phyloP scores from a whole-genome alignment of 148 eudicot genomes.

The Diospyros lotus region DNA sequence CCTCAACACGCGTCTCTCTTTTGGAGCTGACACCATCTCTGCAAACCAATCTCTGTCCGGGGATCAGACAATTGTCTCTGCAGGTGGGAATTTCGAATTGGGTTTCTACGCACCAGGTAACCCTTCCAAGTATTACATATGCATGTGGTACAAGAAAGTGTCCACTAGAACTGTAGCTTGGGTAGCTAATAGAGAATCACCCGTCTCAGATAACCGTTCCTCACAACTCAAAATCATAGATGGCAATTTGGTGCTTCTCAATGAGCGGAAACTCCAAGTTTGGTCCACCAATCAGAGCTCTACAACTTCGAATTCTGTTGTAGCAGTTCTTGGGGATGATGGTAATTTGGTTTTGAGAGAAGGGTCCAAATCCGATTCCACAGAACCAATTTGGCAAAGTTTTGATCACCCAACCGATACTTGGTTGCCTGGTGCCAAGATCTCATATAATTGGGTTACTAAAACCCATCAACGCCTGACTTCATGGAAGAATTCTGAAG shows the following conservation, averaged over 20 bases:
- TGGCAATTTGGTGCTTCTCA: constrained; percentile 42
- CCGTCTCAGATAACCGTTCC: constrained; percentile 26
- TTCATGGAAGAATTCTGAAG: constrained; percentile 49
- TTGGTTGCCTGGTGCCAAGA: constrained; percentile 51
- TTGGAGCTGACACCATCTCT: constrained; percentile 39
- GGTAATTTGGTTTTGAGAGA: constrained; percentile 46
- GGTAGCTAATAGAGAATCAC: constrained; percentile 53
- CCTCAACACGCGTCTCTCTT: constrained; percentile 8
- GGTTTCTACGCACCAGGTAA: constrained; percentile 48
- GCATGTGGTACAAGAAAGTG: constrained; percentile 43
- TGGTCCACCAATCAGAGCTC: constrained; percentile 39
- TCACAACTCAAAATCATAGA: constrained; percentile 33
- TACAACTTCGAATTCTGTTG: constrained; percentile 16
- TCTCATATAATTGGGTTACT: constrained; percentile 27
- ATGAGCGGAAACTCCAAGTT: constrained; percentile 25
- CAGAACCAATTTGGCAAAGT: constrained; percentile 42
- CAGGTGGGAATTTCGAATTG: constrained; percentile 28
- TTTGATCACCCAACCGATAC: constrained; percentile 39
- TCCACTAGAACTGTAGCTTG: constrained; percentile 33
- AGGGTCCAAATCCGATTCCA: constrained; percentile 16
- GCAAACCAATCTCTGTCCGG: constrained; percentile 35
- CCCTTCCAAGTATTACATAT: constrained; percentile 45
- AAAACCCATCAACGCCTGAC: constrained; percentile 21
- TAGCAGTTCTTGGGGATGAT: constrained; percentile 38
- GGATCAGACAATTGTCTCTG: constrained; percentile 38